A percentile compares a stretch with the other conserved stretches of the same genome.
Conservation (phyloP, 768 basidiomycete genomes). For the Antrodiella citrinella region DNA sequence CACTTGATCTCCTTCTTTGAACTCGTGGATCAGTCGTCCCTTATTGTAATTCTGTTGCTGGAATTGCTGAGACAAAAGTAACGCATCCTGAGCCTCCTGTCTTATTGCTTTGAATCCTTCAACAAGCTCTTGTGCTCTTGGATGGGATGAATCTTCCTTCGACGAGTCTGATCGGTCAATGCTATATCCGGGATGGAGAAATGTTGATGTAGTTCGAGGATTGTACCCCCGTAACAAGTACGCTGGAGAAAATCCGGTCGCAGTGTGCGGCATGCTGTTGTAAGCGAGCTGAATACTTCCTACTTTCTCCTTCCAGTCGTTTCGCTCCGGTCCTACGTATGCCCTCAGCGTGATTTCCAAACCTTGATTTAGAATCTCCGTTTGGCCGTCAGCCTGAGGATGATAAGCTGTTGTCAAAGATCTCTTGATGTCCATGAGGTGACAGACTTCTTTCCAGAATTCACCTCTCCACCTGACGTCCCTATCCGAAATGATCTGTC, state of each 20-base stretch:
- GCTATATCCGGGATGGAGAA: slow-evolving; percentile 1
- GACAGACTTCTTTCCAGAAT: too few relatives aligned
- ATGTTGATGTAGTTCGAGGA: slow-evolving; percentile 1
- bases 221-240: slow-evolving; percentile 15
- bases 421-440: background rate
- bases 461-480: too few relatives aligned
- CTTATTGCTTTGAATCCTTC: slow-evolving; percentile 3
- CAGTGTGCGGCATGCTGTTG: slow-evolving; percentile 11
- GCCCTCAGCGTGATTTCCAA: slow-evolving; percentile 16
- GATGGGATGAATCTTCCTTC: too few relatives aligned
- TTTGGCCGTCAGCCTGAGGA: slow-evolving; percentile 33
- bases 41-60: slow-evolving; percentile 12
- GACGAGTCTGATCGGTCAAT: too few relatives aligned
- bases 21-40: slow-evolving; percentile 4
- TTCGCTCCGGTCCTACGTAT: background rate
- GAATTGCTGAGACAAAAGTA: slow-evolving; percentile 10
- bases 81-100: slow-evolving; percentile 6
- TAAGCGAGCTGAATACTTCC: background rate
- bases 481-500: slow-evolving; percentile 3
- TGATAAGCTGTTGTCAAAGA: slow-evolving; percentile 32
- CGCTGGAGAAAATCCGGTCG: slow-evolving; percentile 11
- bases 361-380: slow-evolving; percentile 27
- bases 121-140: slow-evolving; percentile 3
- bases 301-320: background rate
- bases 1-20: slow-evolving; percentile 16